These are phyloP conservation scores for Vitis amurensis DNA, from an alignment of 164 flowering plant species.

Conservation along the genomic window DNA sequence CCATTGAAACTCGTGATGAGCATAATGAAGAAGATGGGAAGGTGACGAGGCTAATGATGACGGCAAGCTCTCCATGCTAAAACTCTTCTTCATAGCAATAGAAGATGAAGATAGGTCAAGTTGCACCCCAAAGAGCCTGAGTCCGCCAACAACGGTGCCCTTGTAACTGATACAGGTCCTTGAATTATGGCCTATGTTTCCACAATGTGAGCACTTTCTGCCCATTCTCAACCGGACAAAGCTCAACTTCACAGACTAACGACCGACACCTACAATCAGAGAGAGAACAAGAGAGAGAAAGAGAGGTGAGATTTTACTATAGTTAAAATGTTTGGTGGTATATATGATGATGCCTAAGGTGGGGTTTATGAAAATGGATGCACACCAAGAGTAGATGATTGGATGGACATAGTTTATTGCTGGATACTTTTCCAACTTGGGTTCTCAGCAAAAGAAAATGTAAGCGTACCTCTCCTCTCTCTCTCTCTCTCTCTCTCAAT, in stretches of 20 bases:
- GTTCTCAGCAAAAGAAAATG: slow-evolving; percentile 1
- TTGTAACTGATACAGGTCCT: slow-evolving; percentile 57
- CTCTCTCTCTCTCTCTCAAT: slow-evolving; percentile 6
- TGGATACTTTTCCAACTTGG: slow-evolving; percentile 36
- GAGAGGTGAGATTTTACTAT: slow-evolving; percentile 20
- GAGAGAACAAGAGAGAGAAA: slow-evolving; percentile 17
- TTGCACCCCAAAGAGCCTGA: slow-evolving; percentile 80
- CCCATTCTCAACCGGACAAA: slow-evolving; percentile 49
- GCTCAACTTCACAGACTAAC: slow-evolving; percentile 13
- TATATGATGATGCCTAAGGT: slow-evolving; percentile 32
- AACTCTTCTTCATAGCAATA: slow-evolving; percentile 53
- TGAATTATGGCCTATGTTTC: slow-evolving; percentile 81
- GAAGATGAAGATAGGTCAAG: slow-evolving; percentile 41
- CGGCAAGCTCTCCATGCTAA: slow-evolving; percentile 63
- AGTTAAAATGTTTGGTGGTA: slow-evolving; percentile 19
- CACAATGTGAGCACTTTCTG: slow-evolving; percentile 87
- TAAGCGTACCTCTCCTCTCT: slow-evolving; percentile 6
- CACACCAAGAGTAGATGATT: slow-evolving; percentile 41
- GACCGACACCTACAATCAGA: slow-evolving; percentile 10
- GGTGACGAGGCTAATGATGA: slow-evolving; percentile 33
- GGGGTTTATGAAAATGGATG: slow-evolving; percentile 39
- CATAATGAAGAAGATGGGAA: slow-evolving; percentile 36
- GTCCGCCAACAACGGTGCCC: slow-evolving; percentile 27
- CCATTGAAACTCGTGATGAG: slow-evolving; percentile 27
- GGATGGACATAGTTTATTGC: slow-evolving; percentile 38